These are phyloP conservation scores for Lyophyllum shimeji DNA, from an alignment of 768 basidiomycete genomes.

Conservation along the genomic window DNA sequence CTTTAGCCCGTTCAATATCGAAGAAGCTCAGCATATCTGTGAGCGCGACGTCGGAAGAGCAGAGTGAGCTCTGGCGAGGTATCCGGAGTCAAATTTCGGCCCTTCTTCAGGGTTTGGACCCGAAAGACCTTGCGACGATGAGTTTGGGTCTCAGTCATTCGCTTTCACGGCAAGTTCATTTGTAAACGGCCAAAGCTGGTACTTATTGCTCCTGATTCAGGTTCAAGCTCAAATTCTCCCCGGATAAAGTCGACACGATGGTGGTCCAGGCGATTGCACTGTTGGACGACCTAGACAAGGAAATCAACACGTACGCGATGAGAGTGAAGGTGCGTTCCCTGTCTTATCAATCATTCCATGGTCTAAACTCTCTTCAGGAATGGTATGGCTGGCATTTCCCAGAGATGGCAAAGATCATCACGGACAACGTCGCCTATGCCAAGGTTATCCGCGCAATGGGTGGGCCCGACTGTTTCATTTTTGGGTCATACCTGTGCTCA, in stretches of 20 bases:
- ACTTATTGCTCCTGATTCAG: constrained; percentile 36
- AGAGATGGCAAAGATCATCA: constrained; percentile 97
- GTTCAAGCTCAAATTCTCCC: constrained; percentile 99
- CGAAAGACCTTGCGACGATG: constrained; percentile 96
- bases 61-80: constrained; percentile 89
- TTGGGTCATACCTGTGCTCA: not conserved
- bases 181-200: not conserved
- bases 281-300: constrained; percentile 98
- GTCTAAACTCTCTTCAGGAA: constrained; percentile 56
- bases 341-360: not conserved
- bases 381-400: constrained; percentile 99
- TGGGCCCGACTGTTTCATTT: constrained; percentile 27
- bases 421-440: constrained; percentile 96
- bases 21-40: constrained; percentile 96
- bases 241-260: constrained; percentile 99
- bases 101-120: constrained; percentile 87
- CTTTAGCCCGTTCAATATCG: constrained; percentile 76
- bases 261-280: constrained; percentile 98
- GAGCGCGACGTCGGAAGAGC: constrained; percentile 52
- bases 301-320: constrained; percentile 99
- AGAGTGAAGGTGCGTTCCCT: constrained; percentile 81
- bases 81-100: constrained; percentile 87
- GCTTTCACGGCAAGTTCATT: constrained; percentile 71
- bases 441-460: constrained; percentile 93
- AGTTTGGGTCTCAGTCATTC: constrained; percentile 97